Evolutionary conservation across 306 rosid genomes (phyloP).

Genomic region (Vigna hirtella): DNA sequence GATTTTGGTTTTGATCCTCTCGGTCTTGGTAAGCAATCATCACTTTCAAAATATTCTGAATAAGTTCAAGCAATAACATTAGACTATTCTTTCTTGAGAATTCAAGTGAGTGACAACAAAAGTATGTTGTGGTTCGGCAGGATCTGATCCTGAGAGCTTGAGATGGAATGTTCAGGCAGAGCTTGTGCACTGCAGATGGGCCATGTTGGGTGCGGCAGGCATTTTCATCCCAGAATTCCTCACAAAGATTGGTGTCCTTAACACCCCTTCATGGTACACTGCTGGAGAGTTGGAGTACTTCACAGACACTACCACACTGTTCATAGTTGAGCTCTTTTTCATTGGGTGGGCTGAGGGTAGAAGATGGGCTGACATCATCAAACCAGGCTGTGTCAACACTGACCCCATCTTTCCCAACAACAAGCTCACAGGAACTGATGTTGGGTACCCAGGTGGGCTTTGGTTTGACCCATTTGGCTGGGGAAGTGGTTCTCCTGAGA

Average conservation of each 20-base stretch:
- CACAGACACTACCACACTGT: slow-evolving; percentile 45
- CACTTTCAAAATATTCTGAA: background rate
- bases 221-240: slow-evolving; percentile 47
- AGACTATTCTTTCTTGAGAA: background rate
- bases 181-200: slow-evolving; percentile 52
- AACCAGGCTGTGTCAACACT: slow-evolving; percentile 45
- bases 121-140: slow-evolving; percentile 8
- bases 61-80: background rate
- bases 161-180: slow-evolving; percentile 46
- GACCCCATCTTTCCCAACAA: slow-evolving; percentile 46
- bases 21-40: slow-evolving; percentile 45
- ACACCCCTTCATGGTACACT: slow-evolving; percentile 46
- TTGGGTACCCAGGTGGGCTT: slow-evolving; percentile 49
- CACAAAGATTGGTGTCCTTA: slow-evolving; percentile 41
- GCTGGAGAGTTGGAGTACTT: slow-evolving; percentile 47
- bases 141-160: slow-evolving; percentile 42
- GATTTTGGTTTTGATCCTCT: slow-evolving; percentile 58
- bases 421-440: slow-evolving; percentile 48
- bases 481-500: slow-evolving; percentile 45
- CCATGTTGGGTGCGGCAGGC: slow-evolving; percentile 46
- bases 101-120: slow-evolving; percentile 23
- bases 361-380: slow-evolving; percentile 47
- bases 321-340: slow-evolving; percentile 38
- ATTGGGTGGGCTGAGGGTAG: slow-evolving; percentile 49
- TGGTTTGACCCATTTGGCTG: slow-evolving; percentile 47